Evolutionary conservation across 371 early-diverging fungal species (phyloP), one percentile per base, ranked within the genome.

Genomic region (Apophysomyces trapeziformis): DNA sequence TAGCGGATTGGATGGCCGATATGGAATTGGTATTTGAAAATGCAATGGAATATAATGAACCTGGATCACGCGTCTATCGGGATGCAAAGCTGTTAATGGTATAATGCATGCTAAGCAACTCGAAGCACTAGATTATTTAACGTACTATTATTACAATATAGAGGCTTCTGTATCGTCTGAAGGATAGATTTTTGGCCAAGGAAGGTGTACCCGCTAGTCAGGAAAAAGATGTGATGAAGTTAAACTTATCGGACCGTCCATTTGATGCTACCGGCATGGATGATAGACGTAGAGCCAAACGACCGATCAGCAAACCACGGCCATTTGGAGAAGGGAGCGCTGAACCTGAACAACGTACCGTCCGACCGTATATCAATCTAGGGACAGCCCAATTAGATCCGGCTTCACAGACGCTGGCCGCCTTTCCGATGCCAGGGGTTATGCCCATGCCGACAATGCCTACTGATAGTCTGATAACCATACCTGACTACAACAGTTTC

Each of bases 11-110:
- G 73, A 85, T 87, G 71, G 68, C 68, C 12, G 93, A 93, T 64
- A 84, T 90, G 66, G 75, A 80, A 44, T 74, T 79, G 21, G 84
- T 94, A 38, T 91, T 92, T 73, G 86, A 89, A 50, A 93, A 93
- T 67, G 93, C 94, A 0, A 83, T 88, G 68, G 86, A 80, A 16
- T 93, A 87, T 66, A 92, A 93, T 69, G 92, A 90, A 69, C 83
- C 86, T 36, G 84, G 84, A 7, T 92, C 92, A 8, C 86, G 87
- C 58, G 83, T 93, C 16, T 90, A 85, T 68, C 80, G 88, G 44
- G 89, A 90, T 47, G 91, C 91, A 18, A 85, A 87, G 43, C 64
- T 81, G 1, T 74, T 91, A 14, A 75, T 83, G 68, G 82, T 78
- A 77, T 66, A 58, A 38, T 26, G 32, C 32, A 26, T 26, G 32